These are phyloP conservation scores for Trapa incisa DNA, from an alignment of 345 rosid genomes.

Conservation along the genomic window DNA sequence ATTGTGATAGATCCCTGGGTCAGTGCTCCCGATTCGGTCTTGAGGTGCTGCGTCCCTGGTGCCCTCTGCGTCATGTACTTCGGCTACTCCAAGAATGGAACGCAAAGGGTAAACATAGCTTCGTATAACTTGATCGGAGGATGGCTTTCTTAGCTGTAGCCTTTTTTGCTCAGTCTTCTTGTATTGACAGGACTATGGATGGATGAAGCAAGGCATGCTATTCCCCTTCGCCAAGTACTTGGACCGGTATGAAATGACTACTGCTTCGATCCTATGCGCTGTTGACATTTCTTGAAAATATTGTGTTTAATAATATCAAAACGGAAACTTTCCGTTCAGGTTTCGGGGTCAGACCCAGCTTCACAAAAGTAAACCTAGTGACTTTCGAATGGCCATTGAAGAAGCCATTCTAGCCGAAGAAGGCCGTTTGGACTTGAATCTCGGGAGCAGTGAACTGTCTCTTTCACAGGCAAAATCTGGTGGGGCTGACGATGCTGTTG, in stretches of 20 bases:
- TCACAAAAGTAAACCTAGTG: slow-evolving; percentile 63
- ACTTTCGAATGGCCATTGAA: slow-evolving; percentile 68
- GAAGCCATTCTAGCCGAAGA: slow-evolving; percentile 77
- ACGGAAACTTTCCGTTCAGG: slow-evolving; percentile 25
- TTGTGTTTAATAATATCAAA: not conserved
- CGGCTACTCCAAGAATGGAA: slow-evolving; percentile 80
- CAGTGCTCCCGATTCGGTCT: slow-evolving; percentile 72
- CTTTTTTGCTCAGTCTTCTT: slow-evolving; percentile 1
- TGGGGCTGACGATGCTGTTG: slow-evolving; percentile 14
- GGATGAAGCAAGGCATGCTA: slow-evolving; percentile 89
- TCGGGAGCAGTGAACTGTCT: slow-evolving; percentile 22
- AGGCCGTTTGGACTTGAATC: slow-evolving; percentile 28
- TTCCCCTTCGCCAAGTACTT: slow-evolving; percentile 74
- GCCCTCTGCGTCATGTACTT: slow-evolving; percentile 84
- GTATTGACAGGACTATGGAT: slow-evolving; percentile 69
- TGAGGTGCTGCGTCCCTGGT: slow-evolving; percentile 54
- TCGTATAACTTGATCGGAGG: not conserved
- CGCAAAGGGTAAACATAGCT: slow-evolving; percentile 41
- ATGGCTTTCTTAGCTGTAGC: not conserved
- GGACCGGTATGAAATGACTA: slow-evolving; percentile 40
- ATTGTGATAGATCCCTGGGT: slow-evolving; percentile 68
- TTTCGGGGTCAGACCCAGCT: slow-evolving; percentile 70
- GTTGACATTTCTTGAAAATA: not conserved
- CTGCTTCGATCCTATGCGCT: too few relatives aligned
- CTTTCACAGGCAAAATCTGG: slow-evolving; percentile 29